phyloP scores from a whole-genome alignment of 148 eudicot genomes.

The Tetragonia tetragonoides region DNA sequence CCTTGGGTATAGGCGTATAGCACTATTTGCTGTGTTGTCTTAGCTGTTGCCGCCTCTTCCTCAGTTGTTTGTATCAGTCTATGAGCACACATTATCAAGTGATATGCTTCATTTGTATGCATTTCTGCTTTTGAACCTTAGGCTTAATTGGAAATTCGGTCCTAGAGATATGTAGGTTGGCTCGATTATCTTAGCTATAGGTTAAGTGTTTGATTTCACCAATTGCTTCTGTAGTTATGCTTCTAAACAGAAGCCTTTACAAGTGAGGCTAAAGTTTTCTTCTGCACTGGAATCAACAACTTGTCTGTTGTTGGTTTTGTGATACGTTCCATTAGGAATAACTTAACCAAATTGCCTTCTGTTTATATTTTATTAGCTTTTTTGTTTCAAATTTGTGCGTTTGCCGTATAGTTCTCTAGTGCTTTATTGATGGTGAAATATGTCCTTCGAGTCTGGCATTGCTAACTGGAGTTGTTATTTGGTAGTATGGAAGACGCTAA shows the following conservation, averaged over 20 bases:
- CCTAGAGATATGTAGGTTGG: neutral
- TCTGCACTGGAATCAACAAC: neutral
- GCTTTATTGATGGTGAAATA: no score
- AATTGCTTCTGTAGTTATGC: neutral
- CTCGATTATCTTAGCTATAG: neutral
- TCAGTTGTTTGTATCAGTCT: neutral
- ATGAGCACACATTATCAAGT: neutral
- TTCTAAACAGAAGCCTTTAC: neutral
- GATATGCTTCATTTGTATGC: neutral
- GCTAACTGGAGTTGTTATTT: no score
- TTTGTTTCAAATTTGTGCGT: neutral
- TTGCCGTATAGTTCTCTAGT: no score
- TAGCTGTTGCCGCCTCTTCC: neutral
- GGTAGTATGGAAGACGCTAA: neutral
- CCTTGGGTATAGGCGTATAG: neutral
- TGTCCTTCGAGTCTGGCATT: no score
- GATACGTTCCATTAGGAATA: neutral
- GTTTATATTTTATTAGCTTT: neutral
- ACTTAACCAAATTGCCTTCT: neutral
- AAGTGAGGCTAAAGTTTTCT: neutral
- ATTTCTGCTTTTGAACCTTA: neutral
- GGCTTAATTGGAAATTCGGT: neutral
- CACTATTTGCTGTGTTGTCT: neutral
- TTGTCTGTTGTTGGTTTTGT: neutral
- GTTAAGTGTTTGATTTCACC: neutral